Evolutionary conservation across 2,329 filamentous ascomycete species (phyloP), one percentile per base, ranked within the genome.

Genomic region (Hypoxylon sp.): DNA sequence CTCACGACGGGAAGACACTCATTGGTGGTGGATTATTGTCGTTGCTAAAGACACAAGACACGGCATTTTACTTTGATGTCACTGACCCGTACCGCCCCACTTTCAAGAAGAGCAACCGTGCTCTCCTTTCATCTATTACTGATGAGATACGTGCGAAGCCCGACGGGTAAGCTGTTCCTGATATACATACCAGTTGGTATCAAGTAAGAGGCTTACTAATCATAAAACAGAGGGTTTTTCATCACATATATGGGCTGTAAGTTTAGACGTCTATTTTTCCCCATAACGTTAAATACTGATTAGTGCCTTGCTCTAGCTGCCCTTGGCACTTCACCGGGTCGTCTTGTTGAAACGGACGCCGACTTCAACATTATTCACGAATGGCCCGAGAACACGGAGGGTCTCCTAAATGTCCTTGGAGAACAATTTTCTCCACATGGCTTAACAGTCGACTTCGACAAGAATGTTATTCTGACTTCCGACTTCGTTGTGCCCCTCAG

Each of bases 111-210:
- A 88, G 85, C 76, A 89, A 90, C 79, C 83, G 88, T 8, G 88
- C 81, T n/a, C 62, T 89, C 7, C 82, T 90, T 35, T 82, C 84
- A 6, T 89, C 88, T 42, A 89, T 90, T 70, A 84, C 84, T 0
- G 88, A 90, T 75, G 88, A 90, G 79, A 87, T 90, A 73, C 85
- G 87, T 14, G 87, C 88, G 51, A 90, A 90, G 78, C 88, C 88
- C 10, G 88, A 88, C 25, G 88, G 86, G 70, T 81, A 75, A 10
- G 76, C 61, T 7, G 3, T 14, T 25, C 5, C 25, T 27, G 25
- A 27, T 27, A 27, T 3, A 27, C 25, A 6, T 22, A 25, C n/a
- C 17, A 2, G 11, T 33, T 13, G 20, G 40, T 51, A 35, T 42
- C 20, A 37, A 5, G 51, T 33, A 13, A 30, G 31, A 17, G 30